These are phyloP conservation scores for Teratosphaeria nubilosa DNA, from an alignment of 2,329 filamentous ascomycete genomes.

Conservation along the genomic window DNA sequence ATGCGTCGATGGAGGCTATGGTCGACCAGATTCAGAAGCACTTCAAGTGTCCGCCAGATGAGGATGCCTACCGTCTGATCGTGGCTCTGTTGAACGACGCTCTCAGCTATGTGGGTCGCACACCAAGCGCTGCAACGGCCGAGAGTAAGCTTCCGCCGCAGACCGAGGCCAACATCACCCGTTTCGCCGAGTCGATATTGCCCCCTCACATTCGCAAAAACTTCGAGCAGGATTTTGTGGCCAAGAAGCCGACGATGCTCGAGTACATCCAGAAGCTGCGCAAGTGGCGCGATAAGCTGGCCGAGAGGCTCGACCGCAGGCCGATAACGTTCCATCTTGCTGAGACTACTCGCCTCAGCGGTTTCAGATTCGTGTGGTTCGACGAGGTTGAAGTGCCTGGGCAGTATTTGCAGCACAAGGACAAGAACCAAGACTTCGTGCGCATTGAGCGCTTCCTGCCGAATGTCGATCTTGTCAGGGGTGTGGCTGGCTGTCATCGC, in stretches of 20 bases:
- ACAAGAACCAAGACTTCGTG: constrained; percentile 98
- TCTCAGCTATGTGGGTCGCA: constrained; percentile 80
- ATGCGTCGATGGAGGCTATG: constrained; percentile 98
- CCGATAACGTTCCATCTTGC: constrained; percentile 66
- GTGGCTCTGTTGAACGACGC: constrained; percentile 96
- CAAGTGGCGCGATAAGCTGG: constrained; percentile 93
- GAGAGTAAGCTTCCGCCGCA: constrained; percentile 82
- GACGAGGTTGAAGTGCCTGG: constrained; percentile 97
- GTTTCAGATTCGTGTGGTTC: constrained; percentile 96
- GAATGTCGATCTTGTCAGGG: constrained; percentile 84
- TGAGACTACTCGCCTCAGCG: constrained; percentile 78
- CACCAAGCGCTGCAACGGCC: constrained; percentile 75
- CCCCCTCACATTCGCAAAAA: constrained; percentile 90
- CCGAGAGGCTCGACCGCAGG: constrained; percentile 88
- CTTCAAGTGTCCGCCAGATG: constrained; percentile 97
- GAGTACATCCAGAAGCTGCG: constrained; percentile 97
- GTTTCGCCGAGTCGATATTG: constrained; percentile 92
- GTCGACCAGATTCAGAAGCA: constrained; percentile 98
- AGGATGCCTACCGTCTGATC: constrained; percentile 94
- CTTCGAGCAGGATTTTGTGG: constrained; percentile 95
- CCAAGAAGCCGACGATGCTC: constrained; percentile 91
- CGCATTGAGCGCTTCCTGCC: constrained; percentile 95
- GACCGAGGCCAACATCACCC: constrained; percentile 91
- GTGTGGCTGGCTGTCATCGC: constrained; percentile 82
- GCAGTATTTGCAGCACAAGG: constrained; percentile 92